Base-by-base conservation (phyloP, 257 asterid genomes). In the Solanum piurae region DNA sequence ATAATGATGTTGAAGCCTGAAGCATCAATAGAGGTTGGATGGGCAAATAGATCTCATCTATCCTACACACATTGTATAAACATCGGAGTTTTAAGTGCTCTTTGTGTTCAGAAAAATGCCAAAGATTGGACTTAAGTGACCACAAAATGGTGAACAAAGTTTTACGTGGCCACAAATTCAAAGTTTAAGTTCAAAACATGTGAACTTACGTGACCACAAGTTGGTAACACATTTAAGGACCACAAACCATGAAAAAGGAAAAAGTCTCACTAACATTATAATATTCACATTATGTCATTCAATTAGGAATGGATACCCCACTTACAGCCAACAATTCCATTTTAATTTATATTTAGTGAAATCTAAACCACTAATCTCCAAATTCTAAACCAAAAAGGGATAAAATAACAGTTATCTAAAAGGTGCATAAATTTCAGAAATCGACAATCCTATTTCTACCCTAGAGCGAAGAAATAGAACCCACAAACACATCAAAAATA, bases 1-100 rank as follows among this genome's bases (percentile, higher is more conserved):
- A 25, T 89, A 40, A 6, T 27, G 76, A 87, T 76, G 76, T 83
- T n/a, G 42, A 87, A 85, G 87, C 74, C 31, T 75, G 75, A 79
- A 52, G 86, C 25, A 52, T 25, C 74, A 42, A 83, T 89, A 27
- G 74, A 87, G 55, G 85, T 36, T 86, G 86, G 86, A 46, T 73
- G 76, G 52, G 84, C 2, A 21, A 36, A 36, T 21, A 37, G 11
- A 21, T n/a, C 49, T 36, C 52, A 74, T 21, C 82, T 74, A 20
- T 74, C 82, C 25, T 36, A 10, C 25, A 10, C 10, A 23, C 42
- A 36, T 46, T 46, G 69, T 38, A 5, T 29, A n/a, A 49, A 49
- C 42, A 75, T 34, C 40, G 86, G 74, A 25, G 23, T 37, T 36
- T 74, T 9, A 36, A 74, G 46, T 77, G 84, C 84, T n/a, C 62